Conservation (phyloP, 2,329 filamentous ascomycete species). For the Emericellopsis atlantica region DNA sequence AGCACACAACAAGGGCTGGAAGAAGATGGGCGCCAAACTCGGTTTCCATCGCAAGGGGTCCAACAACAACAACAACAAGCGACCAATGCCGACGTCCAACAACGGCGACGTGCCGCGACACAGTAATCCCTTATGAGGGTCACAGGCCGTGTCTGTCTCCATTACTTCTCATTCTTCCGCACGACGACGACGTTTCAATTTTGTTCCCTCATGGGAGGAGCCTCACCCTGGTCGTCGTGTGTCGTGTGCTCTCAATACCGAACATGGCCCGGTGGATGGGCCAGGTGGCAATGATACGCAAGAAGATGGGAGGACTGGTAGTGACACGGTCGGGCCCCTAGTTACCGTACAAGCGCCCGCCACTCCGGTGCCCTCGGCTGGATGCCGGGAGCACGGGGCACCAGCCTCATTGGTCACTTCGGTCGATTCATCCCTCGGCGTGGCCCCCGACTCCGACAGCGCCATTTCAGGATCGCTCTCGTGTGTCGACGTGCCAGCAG, state of each 20-base stretch:
- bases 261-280: background rate
- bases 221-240: constrained; percentile 31
- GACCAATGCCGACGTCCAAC: constrained; percentile 27
- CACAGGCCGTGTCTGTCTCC: constrained; percentile 41
- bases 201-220: constrained; percentile 23
- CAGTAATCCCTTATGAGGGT: constrained; percentile 39
- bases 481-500: background rate
- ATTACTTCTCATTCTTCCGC: constrained; percentile 15
- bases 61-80: constrained; percentile 19
- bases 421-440: no score
- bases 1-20: constrained; percentile 47
- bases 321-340: constrained; percentile 4
- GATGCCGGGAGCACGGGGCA: no score
- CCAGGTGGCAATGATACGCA: background rate
- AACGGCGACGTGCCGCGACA: constrained; percentile 20
- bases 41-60: constrained; percentile 41
- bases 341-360: background rate
- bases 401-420: no score
- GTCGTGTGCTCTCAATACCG: constrained; percentile 7
- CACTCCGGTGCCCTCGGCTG: no score
- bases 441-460: background rate
- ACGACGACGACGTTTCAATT: background rate
- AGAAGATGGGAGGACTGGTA: no score
- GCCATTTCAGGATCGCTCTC: background rate
- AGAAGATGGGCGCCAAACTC: constrained; percentile 49